Evolutionary conservation across 495 filamentous ascomycete genomes (phyloP), one percentile per base, ranked within the genome.

Genomic region (Penicillium arizonense): DNA sequence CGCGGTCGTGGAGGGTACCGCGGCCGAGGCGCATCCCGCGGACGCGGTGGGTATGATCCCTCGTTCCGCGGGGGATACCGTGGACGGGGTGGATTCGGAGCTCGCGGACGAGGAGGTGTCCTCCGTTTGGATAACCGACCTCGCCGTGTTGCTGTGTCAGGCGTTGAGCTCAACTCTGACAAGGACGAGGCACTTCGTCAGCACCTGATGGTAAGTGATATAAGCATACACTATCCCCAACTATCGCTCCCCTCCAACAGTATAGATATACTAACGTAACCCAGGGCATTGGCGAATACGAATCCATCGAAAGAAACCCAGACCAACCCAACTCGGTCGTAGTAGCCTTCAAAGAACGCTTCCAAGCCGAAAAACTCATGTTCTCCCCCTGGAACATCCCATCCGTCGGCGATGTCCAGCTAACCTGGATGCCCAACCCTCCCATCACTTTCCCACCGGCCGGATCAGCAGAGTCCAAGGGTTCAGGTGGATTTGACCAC

Each of bases 71-170:
- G 56, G 20, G 56, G 56, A 23, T 47, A 39, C 21, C 68, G 79
- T 39, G 77, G 77, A 1, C 73, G 79, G 12, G 76, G 77, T 18
- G 50, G 41, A 3, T 44, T 38, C 11, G 39, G 21, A 14, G 52
- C 56, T 47, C 62, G 59, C 30, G 59, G 62, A 13, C 50, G 62
- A 1, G 72, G 71, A 47, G 87, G 86, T 6, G 83, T 88, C 9
- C 86, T 89, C 58, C 89, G 87, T 32, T 75, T 98, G 23, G 94
- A 98, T 62, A 96, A 96, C 61, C 79, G 94, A 23, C 87, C 94
- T 2, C 90, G 85, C 71, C 84, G 79, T 47, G 79, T 98, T 11
- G 78, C 81, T 4, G 75, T 98, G 20, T 77, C 83, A 18, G 89
- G 87, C 8, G 78, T 87, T 16, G 83, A 89, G 50, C 80, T 87